Conservation (phyloP, 305 asterid species). For the Rubia peregrina region DNA sequence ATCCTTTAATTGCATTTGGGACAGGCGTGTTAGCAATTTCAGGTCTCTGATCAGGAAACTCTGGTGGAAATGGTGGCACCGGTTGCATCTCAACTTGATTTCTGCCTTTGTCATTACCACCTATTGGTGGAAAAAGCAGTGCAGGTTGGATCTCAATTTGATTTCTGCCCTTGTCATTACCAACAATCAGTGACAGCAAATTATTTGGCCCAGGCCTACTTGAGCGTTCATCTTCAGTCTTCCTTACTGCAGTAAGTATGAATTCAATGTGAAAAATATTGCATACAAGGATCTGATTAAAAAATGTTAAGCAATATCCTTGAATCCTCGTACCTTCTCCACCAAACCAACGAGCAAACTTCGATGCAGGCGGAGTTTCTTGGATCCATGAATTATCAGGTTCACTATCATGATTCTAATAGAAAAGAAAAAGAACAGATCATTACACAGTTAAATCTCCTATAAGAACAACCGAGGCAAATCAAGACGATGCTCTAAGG, state of each 20-base stretch:
- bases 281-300: conserved; percentile 6
- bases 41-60: conserved; percentile 26
- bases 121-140: conserved; percentile 35
- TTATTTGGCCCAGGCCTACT: conserved; percentile 52
- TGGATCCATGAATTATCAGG: conserved; percentile 50
- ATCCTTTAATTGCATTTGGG: conserved; percentile 32
- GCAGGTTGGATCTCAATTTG: conserved; percentile 27
- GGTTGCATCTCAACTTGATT: conserved; percentile 29
- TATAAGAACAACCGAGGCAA: conserved; percentile 3
- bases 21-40: conserved; percentile 27
- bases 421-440: conserved; percentile 20
- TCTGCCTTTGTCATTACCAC: conserved; percentile 52
- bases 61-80: conserved; percentile 22
- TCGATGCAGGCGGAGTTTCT: conserved; percentile 53
- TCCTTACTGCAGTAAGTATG: conserved; percentile 26
- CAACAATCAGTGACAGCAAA: conserved; percentile 62
- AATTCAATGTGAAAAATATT: neutral
- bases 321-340: conserved; percentile 57
- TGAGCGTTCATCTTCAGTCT: conserved; percentile 27
- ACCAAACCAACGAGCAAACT: conserved; percentile 81
- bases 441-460: conserved; percentile 11
- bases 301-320: neutral
- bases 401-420: conserved; percentile 43
- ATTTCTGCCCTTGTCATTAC: conserved; percentile 55
- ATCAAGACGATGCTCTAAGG: neutral